Base-by-base conservation (phyloP, 169 alveolate species). In the Cryptosporidium parvum region DNA sequence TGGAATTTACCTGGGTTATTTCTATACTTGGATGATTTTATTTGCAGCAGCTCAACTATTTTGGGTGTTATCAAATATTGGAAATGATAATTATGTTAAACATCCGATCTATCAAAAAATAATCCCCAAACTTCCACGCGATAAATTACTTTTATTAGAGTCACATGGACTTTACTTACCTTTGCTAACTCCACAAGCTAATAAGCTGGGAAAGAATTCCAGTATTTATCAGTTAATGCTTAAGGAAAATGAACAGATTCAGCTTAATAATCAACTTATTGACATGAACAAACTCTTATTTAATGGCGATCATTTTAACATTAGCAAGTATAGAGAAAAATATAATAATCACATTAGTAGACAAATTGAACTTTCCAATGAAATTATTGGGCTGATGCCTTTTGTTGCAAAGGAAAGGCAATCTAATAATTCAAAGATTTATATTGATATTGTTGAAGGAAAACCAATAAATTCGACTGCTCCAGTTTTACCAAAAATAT, bases 401-500 rank as follows among this genome's bases (percentile, higher is more conserved):
- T 51, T 61, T 48, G 89, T 80, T 18, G 56, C 89, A 16, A 80
- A 80, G 51, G 89, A 80, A 39, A 80, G 89, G 29, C 89, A 80
- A n/a, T 62, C 80, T 23, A 18, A 42, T 33, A 61, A 80, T 42
- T 44, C 73, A 23, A 80, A 80, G 29, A 44, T 80, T 33, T 80
- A 80, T 65, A 37, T 80, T 31, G 89, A 80, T 65, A 80, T 80
- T 44, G 75, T 80, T 29, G 89, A 80, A 10, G 89, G 89, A 3
- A 80, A 42, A 42, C 80, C 59, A 12, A 80, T 80, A 6, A 80
- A 62, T 65, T 59, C 80, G 0, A 26, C 75, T 18, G 72, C 89
- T 21, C 89, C 89, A 26, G 23, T 61, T 37, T 73, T 62, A 39
- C 93, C 93, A 85, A 91, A 84, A 69, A 93, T 95, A 31, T 96